Evolutionary conservation across 1,284 basidiomycete genomes (phyloP).

Genomic region (Cystobasidium pallidum): DNA sequence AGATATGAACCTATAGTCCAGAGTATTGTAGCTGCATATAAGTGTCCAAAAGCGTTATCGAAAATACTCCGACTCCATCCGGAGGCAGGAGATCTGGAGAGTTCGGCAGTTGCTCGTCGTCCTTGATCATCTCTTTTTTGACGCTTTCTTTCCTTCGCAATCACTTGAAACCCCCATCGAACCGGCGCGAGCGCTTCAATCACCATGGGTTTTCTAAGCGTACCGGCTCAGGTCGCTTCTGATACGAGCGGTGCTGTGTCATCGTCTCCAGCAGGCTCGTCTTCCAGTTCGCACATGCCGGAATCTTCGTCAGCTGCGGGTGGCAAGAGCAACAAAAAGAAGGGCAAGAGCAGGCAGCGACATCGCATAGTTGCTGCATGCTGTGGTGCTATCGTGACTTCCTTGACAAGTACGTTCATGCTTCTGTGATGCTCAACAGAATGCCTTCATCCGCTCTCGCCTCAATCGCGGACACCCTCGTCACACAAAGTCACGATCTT

Average conservation of each 20-base stretch:
- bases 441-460: too few relatives aligned
- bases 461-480: neutral
- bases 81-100: slow-evolving; percentile 19
- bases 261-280: slow-evolving; percentile 7
- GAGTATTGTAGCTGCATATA: neutral
- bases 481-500: slow-evolving; percentile 20
- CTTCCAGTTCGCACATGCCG: slow-evolving; percentile 3
- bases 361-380: slow-evolving; percentile 51
- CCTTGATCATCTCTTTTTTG: slow-evolving; percentile 3
- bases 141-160: neutral
- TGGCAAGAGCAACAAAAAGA: slow-evolving; percentile 16
- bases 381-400: slow-evolving; percentile 50
- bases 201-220: slow-evolving; percentile 29
- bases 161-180: neutral
- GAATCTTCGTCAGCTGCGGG: slow-evolving; percentile 18
- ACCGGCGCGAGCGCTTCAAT: neutral
- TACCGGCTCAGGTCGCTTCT: slow-evolving; percentile 36
- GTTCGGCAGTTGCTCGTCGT: neutral
- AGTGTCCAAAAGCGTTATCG: neutral
- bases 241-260: neutral
- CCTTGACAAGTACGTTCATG: slow-evolving; percentile 53
- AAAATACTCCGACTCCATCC: slow-evolving; percentile 10
- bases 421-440: too few relatives aligned
- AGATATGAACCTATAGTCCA: too few relatives aligned
- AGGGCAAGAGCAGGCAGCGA: slow-evolving; percentile 35